Evolutionary conservation across 345 rosid genomes (phyloP).

Genomic region (Physaria fendleri): DNA sequence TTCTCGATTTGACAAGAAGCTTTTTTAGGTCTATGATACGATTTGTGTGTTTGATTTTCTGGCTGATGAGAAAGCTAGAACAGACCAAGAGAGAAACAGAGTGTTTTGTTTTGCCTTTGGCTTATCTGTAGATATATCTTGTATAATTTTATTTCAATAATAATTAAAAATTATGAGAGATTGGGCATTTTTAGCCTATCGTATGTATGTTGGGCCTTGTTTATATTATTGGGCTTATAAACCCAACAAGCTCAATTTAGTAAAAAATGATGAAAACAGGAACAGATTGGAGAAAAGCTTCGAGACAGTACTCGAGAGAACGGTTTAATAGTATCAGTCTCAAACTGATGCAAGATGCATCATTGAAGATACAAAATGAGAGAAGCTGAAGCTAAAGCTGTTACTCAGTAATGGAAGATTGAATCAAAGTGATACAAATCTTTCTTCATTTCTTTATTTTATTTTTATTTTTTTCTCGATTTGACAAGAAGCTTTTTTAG

Average conservation of each 20-base stretch:
- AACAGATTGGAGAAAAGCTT: constrained; percentile 97
- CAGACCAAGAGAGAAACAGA: neutral
- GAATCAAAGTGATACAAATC: constrained; percentile 9
- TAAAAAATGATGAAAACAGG: constrained; percentile 99
- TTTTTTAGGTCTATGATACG: constrained; percentile 4
- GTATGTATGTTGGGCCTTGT: neutral
- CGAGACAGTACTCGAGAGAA: constrained; percentile 90
- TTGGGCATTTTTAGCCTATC: no score
- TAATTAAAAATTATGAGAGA: neutral
- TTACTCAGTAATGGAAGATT: constrained; percentile 2
- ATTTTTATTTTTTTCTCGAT: constrained; percentile 4
- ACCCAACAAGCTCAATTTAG: neutral
- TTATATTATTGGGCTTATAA: neutral
- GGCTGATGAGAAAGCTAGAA: constrained; percentile 2
- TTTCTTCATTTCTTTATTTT: constrained; percentile 11
- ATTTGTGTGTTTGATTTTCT: constrained; percentile 5
- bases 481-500: constrained; percentile 8
- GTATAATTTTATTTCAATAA: constrained; percentile 5
- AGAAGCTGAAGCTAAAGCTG: neutral
- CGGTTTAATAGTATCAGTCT: constrained; percentile 83
- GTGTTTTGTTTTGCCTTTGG: constrained; percentile 17
- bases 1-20: no score
- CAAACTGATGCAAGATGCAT: constrained; percentile 74
- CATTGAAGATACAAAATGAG: constrained; percentile 36
- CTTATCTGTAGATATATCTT: constrained; percentile 21